A percentile compares a stretch with the other conserved stretches of the same genome.
These are phyloP conservation scores for Wickerhamomyces tratensis DNA, from an alignment of 805 yeast genomes.

Conservation along the genomic window DNA sequence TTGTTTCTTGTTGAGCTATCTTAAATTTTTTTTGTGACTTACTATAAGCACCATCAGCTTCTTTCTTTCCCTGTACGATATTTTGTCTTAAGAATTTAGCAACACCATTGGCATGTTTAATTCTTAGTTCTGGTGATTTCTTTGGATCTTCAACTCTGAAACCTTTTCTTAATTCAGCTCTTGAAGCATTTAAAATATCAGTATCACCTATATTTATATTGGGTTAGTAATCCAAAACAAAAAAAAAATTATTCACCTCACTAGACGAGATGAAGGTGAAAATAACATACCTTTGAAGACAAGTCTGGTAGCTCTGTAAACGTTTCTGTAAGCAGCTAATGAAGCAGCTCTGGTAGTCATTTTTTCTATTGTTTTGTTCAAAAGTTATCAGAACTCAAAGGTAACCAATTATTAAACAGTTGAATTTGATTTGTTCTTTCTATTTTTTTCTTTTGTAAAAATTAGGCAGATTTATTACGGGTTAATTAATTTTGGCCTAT, in stretches of 20 bases:
- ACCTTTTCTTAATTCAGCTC: slow-evolving; percentile 48
- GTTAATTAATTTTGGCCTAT: no score
- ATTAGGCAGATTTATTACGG: no score
- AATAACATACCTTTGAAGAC: slow-evolving; percentile 37
- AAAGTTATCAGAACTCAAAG: no score
- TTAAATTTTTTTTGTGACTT: background rate
- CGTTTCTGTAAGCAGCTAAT: slow-evolving; percentile 50
- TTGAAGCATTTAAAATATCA: slow-evolving; percentile 45
- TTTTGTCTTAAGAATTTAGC: slow-evolving; percentile 59
- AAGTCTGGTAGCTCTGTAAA: slow-evolving; percentile 53
- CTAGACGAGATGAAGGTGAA: background rate
- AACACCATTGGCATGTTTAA: slow-evolving; percentile 58
- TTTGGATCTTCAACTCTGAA: slow-evolving; percentile 39
- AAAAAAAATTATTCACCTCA: background rate
- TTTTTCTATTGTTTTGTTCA: no score
- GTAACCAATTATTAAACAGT: no score
- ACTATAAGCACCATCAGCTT: slow-evolving; percentile 31
- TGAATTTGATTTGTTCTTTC: no score
- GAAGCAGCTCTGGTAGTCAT: slow-evolving; percentile 7
- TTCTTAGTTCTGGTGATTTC: slow-evolving; percentile 36
- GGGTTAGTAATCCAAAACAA: slow-evolving; percentile 8
- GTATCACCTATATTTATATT: slow-evolving; percentile 18
- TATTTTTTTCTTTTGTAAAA: no score
- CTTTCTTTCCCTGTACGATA: slow-evolving; percentile 74
- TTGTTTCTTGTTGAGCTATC: background rate